Conservation (phyloP, 2,329 filamentous ascomycete genomes). For the Phialophora macrospora region DNA sequence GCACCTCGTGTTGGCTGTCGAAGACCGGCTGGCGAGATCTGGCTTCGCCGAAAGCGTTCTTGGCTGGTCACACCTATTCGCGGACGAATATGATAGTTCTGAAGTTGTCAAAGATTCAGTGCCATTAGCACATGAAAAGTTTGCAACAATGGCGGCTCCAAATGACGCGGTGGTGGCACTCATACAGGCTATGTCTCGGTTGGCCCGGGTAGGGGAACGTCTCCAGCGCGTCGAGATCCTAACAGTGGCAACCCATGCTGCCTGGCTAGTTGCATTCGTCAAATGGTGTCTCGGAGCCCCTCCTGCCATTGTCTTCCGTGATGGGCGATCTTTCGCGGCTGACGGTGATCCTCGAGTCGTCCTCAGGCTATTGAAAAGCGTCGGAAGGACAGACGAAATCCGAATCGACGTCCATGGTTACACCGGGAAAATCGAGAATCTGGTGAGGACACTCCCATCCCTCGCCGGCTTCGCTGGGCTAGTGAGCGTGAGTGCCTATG, state of each 20-base stretch:
- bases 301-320: slow-evolving; percentile 2
- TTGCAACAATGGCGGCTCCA: background rate
- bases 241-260: background rate
- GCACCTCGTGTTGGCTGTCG: background rate
- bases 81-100: background rate
- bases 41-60: slow-evolving; percentile 9
- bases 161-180: slow-evolving; percentile 6
- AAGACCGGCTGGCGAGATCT: background rate
- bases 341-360: background rate
- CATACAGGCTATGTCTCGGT: background rate
- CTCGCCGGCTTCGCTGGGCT: background rate
- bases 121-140: background rate
- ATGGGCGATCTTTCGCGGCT: background rate
- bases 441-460: background rate
- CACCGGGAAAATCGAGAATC: slow-evolving; percentile 1
- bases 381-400: background rate
- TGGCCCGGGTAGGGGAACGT: slow-evolving; percentile 5
- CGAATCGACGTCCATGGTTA: background rate
- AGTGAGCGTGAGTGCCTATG: background rate
- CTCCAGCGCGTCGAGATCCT: background rate
- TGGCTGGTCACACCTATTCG: slow-evolving; percentile 5
- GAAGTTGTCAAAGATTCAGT: background rate
- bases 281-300: slow-evolving; percentile 2
- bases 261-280: slow-evolving; percentile 6
- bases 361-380: background rate